These are phyloP conservation scores for Trichoderma semiorbis DNA, from an alignment of 2,329 filamentous ascomycete genomes.

Conservation along the genomic window DNA sequence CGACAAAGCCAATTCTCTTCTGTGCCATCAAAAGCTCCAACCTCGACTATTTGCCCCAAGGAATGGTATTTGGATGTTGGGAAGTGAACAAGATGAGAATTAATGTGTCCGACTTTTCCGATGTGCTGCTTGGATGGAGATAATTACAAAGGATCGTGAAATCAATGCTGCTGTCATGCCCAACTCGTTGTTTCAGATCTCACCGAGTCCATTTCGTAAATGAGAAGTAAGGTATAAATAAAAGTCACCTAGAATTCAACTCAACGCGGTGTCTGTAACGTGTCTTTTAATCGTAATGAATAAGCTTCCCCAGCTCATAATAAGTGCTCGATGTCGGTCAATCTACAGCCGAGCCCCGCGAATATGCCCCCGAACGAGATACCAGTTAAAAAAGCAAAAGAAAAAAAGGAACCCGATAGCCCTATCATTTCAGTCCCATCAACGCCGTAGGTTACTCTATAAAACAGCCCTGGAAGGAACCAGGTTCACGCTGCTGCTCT, in stretches of 20 bases:
- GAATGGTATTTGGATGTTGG: neutral
- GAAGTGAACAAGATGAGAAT: neutral
- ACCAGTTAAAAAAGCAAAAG: neutral
- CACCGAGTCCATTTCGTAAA: neutral
- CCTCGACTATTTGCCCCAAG: neutral
- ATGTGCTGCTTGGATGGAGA: neutral
- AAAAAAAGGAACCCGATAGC: constrained; percentile 17
- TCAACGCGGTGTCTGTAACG: neutral
- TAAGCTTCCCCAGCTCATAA: neutral
- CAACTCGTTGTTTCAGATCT: neutral
- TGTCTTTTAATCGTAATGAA: neutral
- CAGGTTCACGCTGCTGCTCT: neutral
- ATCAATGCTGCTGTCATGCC: neutral
- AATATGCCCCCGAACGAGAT: constrained; percentile 8
- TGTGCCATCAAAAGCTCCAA: neutral
- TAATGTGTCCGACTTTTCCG: neutral
- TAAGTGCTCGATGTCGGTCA: neutral
- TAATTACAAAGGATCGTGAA: neutral
- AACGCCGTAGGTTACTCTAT: constrained; percentile 23
- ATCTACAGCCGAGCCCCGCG: constrained; percentile 1
- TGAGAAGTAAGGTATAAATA: neutral
- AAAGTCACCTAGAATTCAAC: neutral
- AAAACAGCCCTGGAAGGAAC: constrained; percentile 4
- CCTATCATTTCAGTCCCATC: constrained; percentile 18
- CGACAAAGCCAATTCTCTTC: neutral